A percentile compares a stretch with the other conserved stretches of the same genome.
phyloP scores from a whole-genome alignment of 129 eudicot genomes.

The Scalesia atractyloides region DNA sequence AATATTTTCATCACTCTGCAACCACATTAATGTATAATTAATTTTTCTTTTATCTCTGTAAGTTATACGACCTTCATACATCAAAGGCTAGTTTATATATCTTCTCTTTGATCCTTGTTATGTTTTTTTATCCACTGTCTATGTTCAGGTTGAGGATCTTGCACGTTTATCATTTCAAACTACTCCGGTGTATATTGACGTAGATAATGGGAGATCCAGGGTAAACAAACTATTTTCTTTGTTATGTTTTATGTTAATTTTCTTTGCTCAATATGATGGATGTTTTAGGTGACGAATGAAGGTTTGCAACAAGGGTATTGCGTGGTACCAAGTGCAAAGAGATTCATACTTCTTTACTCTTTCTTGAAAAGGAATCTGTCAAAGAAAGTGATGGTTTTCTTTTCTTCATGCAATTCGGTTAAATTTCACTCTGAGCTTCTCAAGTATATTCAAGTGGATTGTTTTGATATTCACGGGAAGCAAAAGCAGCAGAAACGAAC shows the following conservation, averaged over 20 bases:
- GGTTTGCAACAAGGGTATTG: slow-evolving; percentile 93
- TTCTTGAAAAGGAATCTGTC: slow-evolving; percentile 70
- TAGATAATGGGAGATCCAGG: slow-evolving; percentile 81
- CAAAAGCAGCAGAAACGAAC: slow-evolving; percentile 84
- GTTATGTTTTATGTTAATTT: neutral
- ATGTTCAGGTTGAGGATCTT: slow-evolving; percentile 81
- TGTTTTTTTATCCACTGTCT: neutral
- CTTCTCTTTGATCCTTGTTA: no score
- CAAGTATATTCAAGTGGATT: slow-evolving; percentile 55
- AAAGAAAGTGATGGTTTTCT: slow-evolving; percentile 95
- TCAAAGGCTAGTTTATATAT: neutral
- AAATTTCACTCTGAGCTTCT: slow-evolving; percentile 80
- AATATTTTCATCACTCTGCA: neutral
- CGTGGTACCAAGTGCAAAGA: slow-evolving; percentile 73
- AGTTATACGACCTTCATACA: neutral
- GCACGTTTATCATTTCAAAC: slow-evolving; percentile 81
- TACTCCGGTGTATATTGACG: slow-evolving; percentile 76
- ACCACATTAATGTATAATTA: neutral
- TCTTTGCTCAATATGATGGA: neutral
- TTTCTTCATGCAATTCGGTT: slow-evolving; percentile 88
- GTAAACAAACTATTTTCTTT: slow-evolving; percentile 37
- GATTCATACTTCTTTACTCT: slow-evolving; percentile 75
- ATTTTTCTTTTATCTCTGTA: neutral
- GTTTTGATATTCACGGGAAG: slow-evolving; percentile 79
- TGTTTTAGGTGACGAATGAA: slow-evolving; percentile 77